phyloP scores from a whole-genome alignment of 805 yeast species.

The Ogataea ganodermae region DNA sequence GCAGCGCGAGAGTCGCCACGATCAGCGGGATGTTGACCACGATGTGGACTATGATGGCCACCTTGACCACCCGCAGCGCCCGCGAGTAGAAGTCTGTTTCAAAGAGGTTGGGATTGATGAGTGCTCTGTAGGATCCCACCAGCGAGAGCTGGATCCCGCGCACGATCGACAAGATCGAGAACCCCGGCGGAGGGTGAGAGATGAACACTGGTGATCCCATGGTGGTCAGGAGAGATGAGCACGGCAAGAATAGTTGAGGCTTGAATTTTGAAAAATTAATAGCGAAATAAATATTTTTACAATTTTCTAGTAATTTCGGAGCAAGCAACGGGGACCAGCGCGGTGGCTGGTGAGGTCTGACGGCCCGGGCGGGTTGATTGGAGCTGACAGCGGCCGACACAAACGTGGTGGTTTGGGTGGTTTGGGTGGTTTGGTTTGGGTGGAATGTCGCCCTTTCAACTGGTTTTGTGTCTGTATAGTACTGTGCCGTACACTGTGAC shows the following conservation, averaged over 20 bases:
- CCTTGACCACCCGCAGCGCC: slow-evolving; percentile 37
- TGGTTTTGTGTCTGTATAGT: no score
- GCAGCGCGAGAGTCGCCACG: slow-evolving; percentile 21
- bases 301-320: no score
- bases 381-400: no score
- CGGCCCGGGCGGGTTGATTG: no score
- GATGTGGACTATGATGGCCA: slow-evolving; percentile 42
- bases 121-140: slow-evolving; percentile 48
- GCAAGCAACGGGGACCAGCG: no score
- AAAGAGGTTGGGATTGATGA: slow-evolving; percentile 44
- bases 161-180: slow-evolving; percentile 47
- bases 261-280: not conserved
- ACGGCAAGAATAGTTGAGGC: no score
- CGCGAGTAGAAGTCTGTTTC: slow-evolving; percentile 39
- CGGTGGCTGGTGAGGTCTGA: no score
- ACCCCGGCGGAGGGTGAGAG: slow-evolving; percentile 58
- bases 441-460: no score
- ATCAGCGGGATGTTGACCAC: slow-evolving; percentile 35
- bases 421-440: no score
- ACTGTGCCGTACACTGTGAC: no score
- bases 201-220: slow-evolving; percentile 66
- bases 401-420: no score
- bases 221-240: not conserved
- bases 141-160: slow-evolving; percentile 57
- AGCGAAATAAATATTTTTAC: no score